Percentiles rank a stretch among this genome's conserved stretches.
Conservation (phyloP, 495 filamentous ascomycete genomes). For the Aspergillus avenaceus region DNA sequence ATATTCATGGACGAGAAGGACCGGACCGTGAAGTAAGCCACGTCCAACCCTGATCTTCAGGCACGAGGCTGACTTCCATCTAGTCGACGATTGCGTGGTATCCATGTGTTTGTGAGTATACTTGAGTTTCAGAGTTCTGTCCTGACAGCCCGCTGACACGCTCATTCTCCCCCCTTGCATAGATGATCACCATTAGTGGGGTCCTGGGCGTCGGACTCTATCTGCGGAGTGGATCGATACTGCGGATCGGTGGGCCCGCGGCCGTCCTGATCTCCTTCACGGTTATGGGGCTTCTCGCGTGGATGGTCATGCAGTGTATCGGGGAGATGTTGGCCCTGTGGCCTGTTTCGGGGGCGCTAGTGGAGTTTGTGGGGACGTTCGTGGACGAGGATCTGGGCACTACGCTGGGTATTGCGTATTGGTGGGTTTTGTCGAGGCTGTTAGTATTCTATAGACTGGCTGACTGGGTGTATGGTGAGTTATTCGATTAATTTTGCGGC, state of each 20-base stretch:
- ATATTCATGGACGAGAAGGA: conserved; percentile 12
- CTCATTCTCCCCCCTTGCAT: neutral
- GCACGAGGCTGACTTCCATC: conserved; percentile 1
- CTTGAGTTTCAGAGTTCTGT: neutral
- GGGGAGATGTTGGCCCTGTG: conserved; percentile 46
- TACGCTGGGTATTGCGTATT: conserved; percentile 43
- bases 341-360: conserved; percentile 44
- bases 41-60: neutral
- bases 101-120: conserved; percentile 40
- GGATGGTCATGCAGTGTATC: conserved; percentile 45
- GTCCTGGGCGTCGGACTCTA: conserved; percentile 48
- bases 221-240: conserved; percentile 37
- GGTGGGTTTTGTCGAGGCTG: conserved; percentile 27
- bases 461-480: conserved; percentile 44
- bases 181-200: conserved; percentile 45
- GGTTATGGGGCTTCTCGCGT: conserved; percentile 36
- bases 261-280: conserved; percentile 41
- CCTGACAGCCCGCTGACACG: neutral
- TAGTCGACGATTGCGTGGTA: conserved; percentile 30
- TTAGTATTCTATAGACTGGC: too few species aligned
- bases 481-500: conserved; percentile 39
- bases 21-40: conserved; percentile 17
- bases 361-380: conserved; percentile 44
- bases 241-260: conserved; percentile 37
- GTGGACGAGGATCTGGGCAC: conserved; percentile 46